Base-by-base conservation (phyloP, 116 monocot species). In the Papilionanthe hybrid region DNA sequence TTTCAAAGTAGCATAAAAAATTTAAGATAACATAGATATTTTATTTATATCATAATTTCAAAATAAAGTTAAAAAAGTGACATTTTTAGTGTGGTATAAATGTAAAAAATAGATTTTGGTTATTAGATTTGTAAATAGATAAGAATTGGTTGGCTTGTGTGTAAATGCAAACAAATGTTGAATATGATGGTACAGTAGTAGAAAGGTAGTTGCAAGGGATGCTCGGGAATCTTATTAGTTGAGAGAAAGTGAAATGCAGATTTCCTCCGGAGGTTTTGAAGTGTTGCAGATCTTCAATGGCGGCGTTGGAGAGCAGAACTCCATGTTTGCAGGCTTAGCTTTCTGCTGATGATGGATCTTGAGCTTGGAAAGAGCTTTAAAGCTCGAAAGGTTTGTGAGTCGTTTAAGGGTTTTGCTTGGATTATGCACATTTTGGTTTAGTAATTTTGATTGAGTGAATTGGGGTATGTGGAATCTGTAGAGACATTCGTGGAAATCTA, bases 401-500 rank as follows among this genome's bases (percentile, higher is more conserved):
- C 0, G 7, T 45, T 45, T 10, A 53, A 18, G 53, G 15, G 53
- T 53, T 53, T 53, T 53, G 53, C 53, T 53, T 53, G 53, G 17
- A 53, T 53, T 53, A 53, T 15, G 53, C 4, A 0, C 53, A 15
- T 49, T n/a, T 10, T 11, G 49, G 49, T 49, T 13, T 2, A 17
- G 53, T 18, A 4, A 17, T 53, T 53, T 71, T 32, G 15, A 9
- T 41, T 71, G 37, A 37, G 37, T 4, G 1, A 37, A 37, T 71
- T 71, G 71, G 5, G 15, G 71, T 71, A 41, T 29, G 6, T 41
- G 29, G 41, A 71, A 37, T 37, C 4, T 79, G 78, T 86, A 89
- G 90, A 92, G 84, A 82, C 88, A 96, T 50, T 94, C 94, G 25
- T 96, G 96, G 96, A 89, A 87, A 78, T 73, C 91, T n/a, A 86